A percentile compares a stretch with the other conserved stretches of the same genome.
These are phyloP conservation scores for Pseudopediastrum boryanum DNA, from an alignment of 139 green algal genomes.

Conservation along the genomic window DNA sequence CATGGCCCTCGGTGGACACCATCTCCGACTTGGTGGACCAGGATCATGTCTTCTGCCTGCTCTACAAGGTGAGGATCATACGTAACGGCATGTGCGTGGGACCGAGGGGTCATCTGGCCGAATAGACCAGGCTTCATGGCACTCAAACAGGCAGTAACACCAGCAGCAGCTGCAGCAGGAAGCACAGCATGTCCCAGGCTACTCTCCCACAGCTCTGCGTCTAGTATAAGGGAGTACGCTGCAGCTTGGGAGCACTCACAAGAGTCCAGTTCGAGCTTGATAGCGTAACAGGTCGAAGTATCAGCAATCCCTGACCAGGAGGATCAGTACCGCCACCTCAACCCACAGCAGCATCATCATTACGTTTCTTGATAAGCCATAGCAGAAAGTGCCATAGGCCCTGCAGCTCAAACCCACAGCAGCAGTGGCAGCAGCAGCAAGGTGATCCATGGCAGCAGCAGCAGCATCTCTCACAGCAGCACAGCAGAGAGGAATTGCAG, in stretches of 20 bases:
- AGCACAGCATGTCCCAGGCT: background rate
- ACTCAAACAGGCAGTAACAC: slow-evolving; percentile 6
- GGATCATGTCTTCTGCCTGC: slow-evolving; percentile 97
- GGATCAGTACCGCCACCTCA: too few species aligned
- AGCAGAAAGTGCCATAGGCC: too few species aligned
- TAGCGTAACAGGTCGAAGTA: too few species aligned
- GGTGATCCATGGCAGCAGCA: background rate
- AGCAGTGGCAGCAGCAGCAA: background rate
- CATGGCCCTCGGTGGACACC: slow-evolving; percentile 88
- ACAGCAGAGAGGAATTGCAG: background rate
- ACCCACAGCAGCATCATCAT: too few species aligned
- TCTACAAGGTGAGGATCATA: slow-evolving; percentile 96
- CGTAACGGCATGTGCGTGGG: background rate
- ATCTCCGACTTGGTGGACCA: slow-evolving; percentile 90
- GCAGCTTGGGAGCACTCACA: too few species aligned
- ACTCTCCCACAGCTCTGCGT: background rate
- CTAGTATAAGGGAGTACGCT: too few species aligned
- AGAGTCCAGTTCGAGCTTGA: too few species aligned
- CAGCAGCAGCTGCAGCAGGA: slow-evolving; percentile 1
- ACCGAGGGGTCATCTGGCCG: background rate
- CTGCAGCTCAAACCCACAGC: too few species aligned
- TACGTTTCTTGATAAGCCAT: too few species aligned
- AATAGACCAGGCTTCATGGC: too few species aligned
- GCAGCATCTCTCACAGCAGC: background rate
- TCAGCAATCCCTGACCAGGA: too few species aligned